Percentiles rank a stretch among this genome's conserved stretches.
Evolutionary conservation across 2,329 filamentous ascomycete genomes (phyloP).

Genomic region (Cordyceps farinosa): DNA sequence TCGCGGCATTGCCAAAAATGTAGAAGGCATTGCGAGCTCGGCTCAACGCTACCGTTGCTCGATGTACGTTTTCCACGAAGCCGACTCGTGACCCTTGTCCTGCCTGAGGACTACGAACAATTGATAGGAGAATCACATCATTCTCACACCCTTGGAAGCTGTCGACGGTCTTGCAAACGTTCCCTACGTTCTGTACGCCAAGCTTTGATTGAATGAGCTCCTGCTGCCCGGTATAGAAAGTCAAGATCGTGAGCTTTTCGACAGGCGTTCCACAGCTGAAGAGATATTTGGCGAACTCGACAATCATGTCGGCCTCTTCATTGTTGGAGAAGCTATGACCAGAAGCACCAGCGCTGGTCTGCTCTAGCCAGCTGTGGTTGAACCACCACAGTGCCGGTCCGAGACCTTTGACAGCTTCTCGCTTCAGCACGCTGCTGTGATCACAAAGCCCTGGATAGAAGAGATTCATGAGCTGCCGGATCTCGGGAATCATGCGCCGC

Average conservation of each 20-base stretch:
- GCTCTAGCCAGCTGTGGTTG: constrained; percentile 58
- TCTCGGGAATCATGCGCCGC: constrained; percentile 51
- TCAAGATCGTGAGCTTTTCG: constrained; percentile 70
- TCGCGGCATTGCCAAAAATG: constrained; percentile 72
- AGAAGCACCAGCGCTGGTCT: constrained; percentile 56
- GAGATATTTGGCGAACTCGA: constrained; percentile 68
- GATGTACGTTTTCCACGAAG: constrained; percentile 64
- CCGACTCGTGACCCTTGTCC: constrained; percentile 51
- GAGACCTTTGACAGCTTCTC: constrained; percentile 39
- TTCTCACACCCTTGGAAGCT: constrained; percentile 92
- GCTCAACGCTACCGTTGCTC: constrained; percentile 57
- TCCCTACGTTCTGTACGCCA: constrained; percentile 23
- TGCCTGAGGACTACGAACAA: constrained; percentile 65
- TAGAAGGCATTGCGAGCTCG: constrained; percentile 78
- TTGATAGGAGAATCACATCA: constrained; percentile 73
- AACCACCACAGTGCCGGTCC: constrained; percentile 40
- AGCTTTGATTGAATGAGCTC: constrained; percentile 56
- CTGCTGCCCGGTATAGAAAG: constrained; percentile 84
- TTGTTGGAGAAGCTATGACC: constrained; percentile 59
- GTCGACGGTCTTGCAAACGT: constrained; percentile 69
- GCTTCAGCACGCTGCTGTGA: constrained; percentile 38
- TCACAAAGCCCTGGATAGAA: constrained; percentile 47
- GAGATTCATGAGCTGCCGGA: constrained; percentile 42
- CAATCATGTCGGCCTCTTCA: constrained; percentile 72
- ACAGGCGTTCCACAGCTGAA: constrained; percentile 60